phyloP scores from a whole-genome alignment of 2,329 filamentous ascomycete species.

The Monosporascus sp. region DNA sequence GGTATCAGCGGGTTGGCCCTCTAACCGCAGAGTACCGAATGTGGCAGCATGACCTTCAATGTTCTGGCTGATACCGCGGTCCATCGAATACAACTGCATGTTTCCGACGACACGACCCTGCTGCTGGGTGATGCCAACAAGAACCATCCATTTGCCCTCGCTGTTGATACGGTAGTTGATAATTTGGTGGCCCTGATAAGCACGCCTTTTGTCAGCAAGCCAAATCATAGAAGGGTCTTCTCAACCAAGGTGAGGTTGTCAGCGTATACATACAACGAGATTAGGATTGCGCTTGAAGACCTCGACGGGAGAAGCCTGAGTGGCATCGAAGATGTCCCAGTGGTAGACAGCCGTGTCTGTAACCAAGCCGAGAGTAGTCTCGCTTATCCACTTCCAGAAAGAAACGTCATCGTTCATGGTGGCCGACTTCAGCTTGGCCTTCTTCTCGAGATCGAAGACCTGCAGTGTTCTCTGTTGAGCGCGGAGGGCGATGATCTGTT shows the following conservation, averaged over 20 bases:
- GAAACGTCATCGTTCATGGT: constrained; percentile 96
- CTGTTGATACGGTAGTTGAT: constrained; percentile 98
- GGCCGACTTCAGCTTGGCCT: constrained; percentile 93
- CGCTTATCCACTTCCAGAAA: constrained; percentile 99
- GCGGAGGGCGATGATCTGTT: constrained; percentile 94
- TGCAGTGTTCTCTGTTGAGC: constrained; percentile 91
- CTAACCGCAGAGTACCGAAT: constrained; percentile 83
- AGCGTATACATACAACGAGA: constrained; percentile 60
- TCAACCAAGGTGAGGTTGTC: not conserved
- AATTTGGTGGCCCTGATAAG: constrained; percentile 80
- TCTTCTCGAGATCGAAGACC: constrained; percentile 91
- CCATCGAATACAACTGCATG: constrained; percentile 95
- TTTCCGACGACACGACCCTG: constrained; percentile 89
- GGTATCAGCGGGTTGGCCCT: constrained; percentile 83
- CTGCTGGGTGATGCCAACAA: constrained; percentile 92
- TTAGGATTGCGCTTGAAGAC: constrained; percentile 93
- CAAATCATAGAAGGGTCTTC: not conserved
- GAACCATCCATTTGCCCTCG: constrained; percentile 97
- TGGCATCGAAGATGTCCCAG: constrained; percentile 91
- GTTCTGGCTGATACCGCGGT: constrained; percentile 92
- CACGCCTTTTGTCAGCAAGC: constrained; percentile 15
- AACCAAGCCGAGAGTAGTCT: constrained; percentile 80
- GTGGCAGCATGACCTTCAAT: constrained; percentile 96
- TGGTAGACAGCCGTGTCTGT: constrained; percentile 90
- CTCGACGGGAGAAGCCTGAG: constrained; percentile 76